Percentiles rank a stretch among this genome's conserved stretches.
Evolutionary conservation across 2,329 filamentous ascomycete species (phyloP).

Genomic region (Beauveria bassiana): DNA sequence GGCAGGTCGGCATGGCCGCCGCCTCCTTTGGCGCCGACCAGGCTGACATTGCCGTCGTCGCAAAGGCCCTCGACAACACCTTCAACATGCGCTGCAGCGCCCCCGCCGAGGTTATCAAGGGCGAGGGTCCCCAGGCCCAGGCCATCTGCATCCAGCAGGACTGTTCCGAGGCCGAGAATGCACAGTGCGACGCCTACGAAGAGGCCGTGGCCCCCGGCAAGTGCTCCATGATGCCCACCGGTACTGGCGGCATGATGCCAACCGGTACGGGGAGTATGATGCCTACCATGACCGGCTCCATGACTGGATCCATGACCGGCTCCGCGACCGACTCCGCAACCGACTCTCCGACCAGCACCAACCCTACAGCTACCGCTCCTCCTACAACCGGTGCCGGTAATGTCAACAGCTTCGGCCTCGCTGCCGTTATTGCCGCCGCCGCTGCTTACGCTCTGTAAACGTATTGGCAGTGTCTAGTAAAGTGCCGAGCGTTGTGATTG

Average conservation of each 20-base stretch:
- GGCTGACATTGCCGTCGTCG: constrained; percentile 42
- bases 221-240: constrained; percentile 8
- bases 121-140: constrained; percentile 40
- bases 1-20: constrained; percentile 48
- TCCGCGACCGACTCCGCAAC: constrained; percentile 7
- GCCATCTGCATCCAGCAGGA: constrained; percentile 44
- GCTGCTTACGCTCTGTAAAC: constrained; percentile 23
- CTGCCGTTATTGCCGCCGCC: constrained; percentile 20
- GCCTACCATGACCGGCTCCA: background rate
- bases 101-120: constrained; percentile 34
- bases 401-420: constrained; percentile 20
- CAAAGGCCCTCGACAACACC: constrained; percentile 36
- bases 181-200: constrained; percentile 39
- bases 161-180: constrained; percentile 39
- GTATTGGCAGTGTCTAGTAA: background rate
- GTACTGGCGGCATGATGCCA: background rate
- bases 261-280: constrained; percentile 12
- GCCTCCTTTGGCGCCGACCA: constrained; percentile 51
- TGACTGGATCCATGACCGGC: background rate
- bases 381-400: constrained; percentile 19
- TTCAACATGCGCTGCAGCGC: constrained; percentile 48
- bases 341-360: constrained; percentile 12
- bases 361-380: constrained; percentile 6
- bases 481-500: background rate
- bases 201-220: constrained; percentile 17